These are phyloP conservation scores for Lactuca saligna DNA, from an alignment of 129 eudicot species.

Conservation along the genomic window DNA sequence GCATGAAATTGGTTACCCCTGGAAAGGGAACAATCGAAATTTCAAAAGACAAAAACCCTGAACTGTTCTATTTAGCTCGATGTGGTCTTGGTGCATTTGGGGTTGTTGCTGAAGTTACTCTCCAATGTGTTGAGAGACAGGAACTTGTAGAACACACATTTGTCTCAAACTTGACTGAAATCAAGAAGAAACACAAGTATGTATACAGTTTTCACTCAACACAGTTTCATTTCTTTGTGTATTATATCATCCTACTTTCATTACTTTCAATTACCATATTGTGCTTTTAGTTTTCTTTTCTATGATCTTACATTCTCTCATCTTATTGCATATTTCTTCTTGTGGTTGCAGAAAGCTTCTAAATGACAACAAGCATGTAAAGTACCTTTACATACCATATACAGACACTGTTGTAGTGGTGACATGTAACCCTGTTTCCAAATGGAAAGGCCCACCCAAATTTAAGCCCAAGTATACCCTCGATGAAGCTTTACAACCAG, in stretches of 20 bases:
- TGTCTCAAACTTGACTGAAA: slow-evolving; percentile 72
- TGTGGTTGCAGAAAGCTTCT: slow-evolving; percentile 67
- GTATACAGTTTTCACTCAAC: neutral
- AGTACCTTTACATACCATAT: slow-evolving; percentile 88
- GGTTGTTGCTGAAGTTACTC: slow-evolving; percentile 94
- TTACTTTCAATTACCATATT: no score
- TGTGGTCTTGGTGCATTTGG: slow-evolving; percentile 98
- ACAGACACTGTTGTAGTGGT: slow-evolving; percentile 95
- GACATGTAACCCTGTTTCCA: slow-evolving; percentile 84
- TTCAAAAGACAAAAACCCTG: slow-evolving; percentile 91
- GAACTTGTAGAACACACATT: slow-evolving; percentile 96
- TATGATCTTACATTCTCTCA: neutral
- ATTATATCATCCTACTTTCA: neutral
- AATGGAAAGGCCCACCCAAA: slow-evolving; percentile 79
- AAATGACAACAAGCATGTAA: slow-evolving; percentile 92
- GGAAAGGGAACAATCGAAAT: slow-evolving; percentile 85
- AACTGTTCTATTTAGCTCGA: slow-evolving; percentile 83
- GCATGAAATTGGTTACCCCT: slow-evolving; percentile 96
- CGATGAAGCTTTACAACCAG: slow-evolving; percentile 87
- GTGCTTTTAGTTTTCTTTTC: no score
- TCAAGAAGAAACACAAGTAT: slow-evolving; percentile 97
- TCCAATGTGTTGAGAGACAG: slow-evolving; percentile 95
- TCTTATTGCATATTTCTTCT: slow-evolving; percentile 17
- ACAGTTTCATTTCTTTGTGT: slow-evolving; percentile 3
- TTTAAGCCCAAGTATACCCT: slow-evolving; percentile 67